These are phyloP conservation scores for Diaporthe ilicicola DNA, from an alignment of 2,329 filamentous ascomycete species.

Conservation along the genomic window DNA sequence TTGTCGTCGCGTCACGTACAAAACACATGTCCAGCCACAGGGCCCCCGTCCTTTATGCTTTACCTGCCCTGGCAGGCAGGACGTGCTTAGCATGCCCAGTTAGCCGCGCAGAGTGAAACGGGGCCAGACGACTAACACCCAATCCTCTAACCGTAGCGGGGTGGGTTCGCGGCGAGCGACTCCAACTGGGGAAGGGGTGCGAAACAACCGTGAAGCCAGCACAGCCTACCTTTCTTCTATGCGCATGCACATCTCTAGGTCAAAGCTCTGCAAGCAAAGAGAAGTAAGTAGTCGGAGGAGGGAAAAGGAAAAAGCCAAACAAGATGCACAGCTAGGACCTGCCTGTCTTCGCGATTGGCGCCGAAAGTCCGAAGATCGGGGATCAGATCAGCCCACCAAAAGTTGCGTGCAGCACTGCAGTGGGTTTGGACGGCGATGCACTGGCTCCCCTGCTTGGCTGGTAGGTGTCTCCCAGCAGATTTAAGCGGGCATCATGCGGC, in stretches of 20 bases:
- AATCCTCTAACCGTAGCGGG: background rate
- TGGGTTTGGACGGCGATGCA: conserved; percentile 5
- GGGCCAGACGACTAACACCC: conserved; percentile 5
- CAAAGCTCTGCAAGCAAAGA: conserved; percentile 1
- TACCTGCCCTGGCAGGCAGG: conserved; percentile 1
- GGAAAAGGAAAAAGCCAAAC: background rate
- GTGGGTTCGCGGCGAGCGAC: conserved; percentile 4
- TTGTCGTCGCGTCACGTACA: background rate
- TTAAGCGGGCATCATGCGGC: conserved; percentile 13
- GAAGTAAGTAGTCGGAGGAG: background rate
- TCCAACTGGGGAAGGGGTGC: conserved; percentile 13
- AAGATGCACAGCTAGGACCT: background rate
- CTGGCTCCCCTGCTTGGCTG: background rate
- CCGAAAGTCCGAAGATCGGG: background rate
- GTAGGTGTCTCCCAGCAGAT: conserved; percentile 4
- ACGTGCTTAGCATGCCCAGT: conserved; percentile 5
- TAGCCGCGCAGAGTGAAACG: conserved; percentile 20
- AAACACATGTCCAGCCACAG: background rate
- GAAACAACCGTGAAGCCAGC: conserved; percentile 20
- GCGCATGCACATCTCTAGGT: background rate
- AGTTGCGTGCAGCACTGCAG: background rate
- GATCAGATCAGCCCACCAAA: conserved; percentile 19
- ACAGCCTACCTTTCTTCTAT: conserved; percentile 10
- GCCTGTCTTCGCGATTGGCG: background rate
- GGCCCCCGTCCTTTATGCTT: conserved; percentile 6